Conservation (phyloP, 306 rosid species). For the Quercus agrifolia region DNA sequence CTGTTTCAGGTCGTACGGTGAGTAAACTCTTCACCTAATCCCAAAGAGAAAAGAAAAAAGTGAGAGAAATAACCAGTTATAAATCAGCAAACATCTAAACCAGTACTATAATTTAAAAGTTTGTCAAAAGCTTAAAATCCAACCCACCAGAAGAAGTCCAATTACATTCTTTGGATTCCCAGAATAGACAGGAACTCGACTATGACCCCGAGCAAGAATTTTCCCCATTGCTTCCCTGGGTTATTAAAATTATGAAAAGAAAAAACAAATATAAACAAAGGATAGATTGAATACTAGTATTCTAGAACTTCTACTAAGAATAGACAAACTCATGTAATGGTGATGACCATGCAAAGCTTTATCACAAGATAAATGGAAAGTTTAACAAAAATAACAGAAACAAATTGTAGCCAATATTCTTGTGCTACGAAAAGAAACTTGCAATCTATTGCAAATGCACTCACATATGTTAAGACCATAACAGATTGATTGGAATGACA, state of each 20-base stretch:
- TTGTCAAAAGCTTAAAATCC: slow-evolving; percentile 8
- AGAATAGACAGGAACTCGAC: slow-evolving; percentile 96
- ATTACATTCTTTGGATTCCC: slow-evolving; percentile 87
- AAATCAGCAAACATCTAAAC: background rate
- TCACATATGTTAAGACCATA: background rate
- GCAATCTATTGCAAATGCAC: background rate
- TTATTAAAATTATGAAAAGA: background rate
- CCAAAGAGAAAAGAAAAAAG: slow-evolving; percentile 4
- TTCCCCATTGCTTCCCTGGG: slow-evolving; percentile 99
- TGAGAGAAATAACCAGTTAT: background rate
- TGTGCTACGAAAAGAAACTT: background rate
- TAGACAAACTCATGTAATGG: background rate
- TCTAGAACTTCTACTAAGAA: slow-evolving; percentile 2
- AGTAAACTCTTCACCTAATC: slow-evolving; percentile 92
- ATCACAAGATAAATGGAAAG: background rate
- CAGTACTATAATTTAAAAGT: background rate
- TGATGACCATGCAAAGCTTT: background rate
- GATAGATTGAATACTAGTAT: background rate
- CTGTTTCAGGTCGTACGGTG: slow-evolving; percentile 96
- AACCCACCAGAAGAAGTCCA: slow-evolving; percentile 84
- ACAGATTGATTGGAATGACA: background rate
- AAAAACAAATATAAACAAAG: background rate
- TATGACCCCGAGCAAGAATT: slow-evolving; percentile 95
- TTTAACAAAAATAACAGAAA: background rate
- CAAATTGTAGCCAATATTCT: background rate